Evolutionary conservation across 768 basidiomycete genomes (phyloP).

Genomic region (Podaxis sp.): DNA sequence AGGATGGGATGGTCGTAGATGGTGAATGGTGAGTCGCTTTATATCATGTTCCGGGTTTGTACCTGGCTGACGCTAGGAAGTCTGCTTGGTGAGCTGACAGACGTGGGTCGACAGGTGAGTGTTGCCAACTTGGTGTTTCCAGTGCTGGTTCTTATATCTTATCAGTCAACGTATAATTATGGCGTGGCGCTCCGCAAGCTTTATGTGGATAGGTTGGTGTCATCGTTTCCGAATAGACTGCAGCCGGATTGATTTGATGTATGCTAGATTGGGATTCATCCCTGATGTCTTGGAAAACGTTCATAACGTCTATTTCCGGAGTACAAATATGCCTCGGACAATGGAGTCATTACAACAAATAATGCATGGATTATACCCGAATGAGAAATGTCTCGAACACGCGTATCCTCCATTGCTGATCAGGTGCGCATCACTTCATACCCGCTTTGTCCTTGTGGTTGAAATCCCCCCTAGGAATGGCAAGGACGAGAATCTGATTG

Average conservation of each 20-base stretch:
- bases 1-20: slow-evolving; percentile 50
- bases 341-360: slow-evolving; percentile 75
- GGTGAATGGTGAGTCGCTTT: slow-evolving; percentile 59
- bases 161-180: slow-evolving; percentile 65
- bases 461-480: slow-evolving; percentile 46
- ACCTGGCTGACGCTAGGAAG: slow-evolving; percentile 31
- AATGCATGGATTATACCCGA: slow-evolving; percentile 71
- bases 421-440: slow-evolving; percentile 38
- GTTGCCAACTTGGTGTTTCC: slow-evolving; percentile 4
- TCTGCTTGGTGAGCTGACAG: slow-evolving; percentile 70
- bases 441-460: neutral
- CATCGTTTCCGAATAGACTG: neutral
- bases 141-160: neutral
- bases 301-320: slow-evolving; percentile 60
- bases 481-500: slow-evolving; percentile 69
- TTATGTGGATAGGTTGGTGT: slow-evolving; percentile 62
- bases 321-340: slow-evolving; percentile 77
- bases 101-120: slow-evolving; percentile 64
- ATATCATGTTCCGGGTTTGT: neutral
- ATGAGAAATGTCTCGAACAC: slow-evolving; percentile 42
- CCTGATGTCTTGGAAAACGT: slow-evolving; percentile 48
- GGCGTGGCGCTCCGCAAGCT: slow-evolving; percentile 59
- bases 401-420: slow-evolving; percentile 52
- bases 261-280: slow-evolving; percentile 60
- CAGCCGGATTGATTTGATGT: slow-evolving; percentile 1